Evolutionary conservation across 805 yeast species (phyloP), one percentile per base, ranked within the genome.

Genomic region (Candida wancherniae): DNA sequence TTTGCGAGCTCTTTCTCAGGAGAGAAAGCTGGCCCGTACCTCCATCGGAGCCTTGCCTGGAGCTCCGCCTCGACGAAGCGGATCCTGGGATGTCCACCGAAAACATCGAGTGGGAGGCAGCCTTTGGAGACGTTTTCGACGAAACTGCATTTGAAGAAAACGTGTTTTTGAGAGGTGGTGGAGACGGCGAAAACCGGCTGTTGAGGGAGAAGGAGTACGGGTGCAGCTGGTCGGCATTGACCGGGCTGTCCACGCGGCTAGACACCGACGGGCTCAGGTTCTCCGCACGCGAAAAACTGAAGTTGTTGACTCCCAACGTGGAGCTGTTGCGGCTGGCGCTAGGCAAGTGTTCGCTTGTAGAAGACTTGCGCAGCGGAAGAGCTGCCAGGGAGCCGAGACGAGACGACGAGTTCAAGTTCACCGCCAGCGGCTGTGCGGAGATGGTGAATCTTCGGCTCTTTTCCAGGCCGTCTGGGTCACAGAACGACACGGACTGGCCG

Each of bases 361-460:
- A 34, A 7, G 29, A 12, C 20, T 44, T 44, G 5, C 46, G 23
- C 3, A 27, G 30, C 12, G 42, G 39, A 9, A 31, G 19, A 5
- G 31, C 27, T 8, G 28, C 31, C 14, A 29, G 18, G 19, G 36
- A 38, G 21, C 28, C 20, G 26, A 31, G 42, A 15, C 48, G 35
- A 28, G 34, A 24, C 14, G 22, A 22, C n/a, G 36, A 15, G 13
- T 40, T 17, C 29, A 44, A 33, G 30, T 52, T 59, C 7, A 49
- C 55, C 6, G 58, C 35, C 19, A 67, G 63, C 3, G 71, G 71
- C 33, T 65, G 68, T 2, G 71, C 66, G 6, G 63, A 53, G 14
- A 65, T 65, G 7, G 70, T 63, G 44, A 65, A 65, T 19, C 71
- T 42, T 27, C 70, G 44, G 9, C 60, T 45, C 24, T 61, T 49